Conservation (phyloP, 1,284 basidiomycete genomes). For the Ustilago esculenta region DNA sequence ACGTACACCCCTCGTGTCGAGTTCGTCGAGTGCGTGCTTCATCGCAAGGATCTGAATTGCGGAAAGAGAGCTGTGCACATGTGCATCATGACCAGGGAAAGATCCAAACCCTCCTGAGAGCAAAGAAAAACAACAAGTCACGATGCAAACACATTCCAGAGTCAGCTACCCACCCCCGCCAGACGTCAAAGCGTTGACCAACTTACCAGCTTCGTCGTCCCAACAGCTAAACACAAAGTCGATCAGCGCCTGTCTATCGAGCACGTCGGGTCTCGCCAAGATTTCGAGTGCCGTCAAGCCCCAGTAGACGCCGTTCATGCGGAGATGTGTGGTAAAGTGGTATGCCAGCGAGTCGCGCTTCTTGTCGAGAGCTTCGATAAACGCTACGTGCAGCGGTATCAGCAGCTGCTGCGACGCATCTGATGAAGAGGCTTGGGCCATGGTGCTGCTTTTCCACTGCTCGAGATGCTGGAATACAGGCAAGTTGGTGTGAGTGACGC, state of each 20-base stretch:
- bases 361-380: conserved; percentile 47
- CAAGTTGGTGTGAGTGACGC: too few relatives aligned
- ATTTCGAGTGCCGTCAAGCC: conserved; percentile 85
- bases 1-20: conserved; percentile 65
- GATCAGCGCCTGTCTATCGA: conserved; percentile 84
- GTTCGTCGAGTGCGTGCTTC: conserved; percentile 79
- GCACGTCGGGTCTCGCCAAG: conserved; percentile 79
- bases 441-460: too few relatives aligned
- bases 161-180: too few relatives aligned
- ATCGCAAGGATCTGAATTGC: conserved; percentile 91
- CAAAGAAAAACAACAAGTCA: neutral
- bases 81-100: conserved; percentile 91
- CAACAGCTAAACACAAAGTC: conserved; percentile 92
- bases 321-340: conserved; percentile 90
- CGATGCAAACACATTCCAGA: conserved; percentile 6
- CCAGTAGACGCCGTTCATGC: conserved; percentile 97
- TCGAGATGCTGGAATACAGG: too few relatives aligned
- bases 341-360: conserved; percentile 71
- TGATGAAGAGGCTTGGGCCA: neutral
- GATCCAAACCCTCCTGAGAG: conserved; percentile 82
- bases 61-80: conserved; percentile 85
- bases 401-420: conserved; percentile 22
- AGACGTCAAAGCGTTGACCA: too few relatives aligned
- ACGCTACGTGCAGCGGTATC: conserved; percentile 39
- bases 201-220: conserved; percentile 69